Evolutionary conservation across 805 yeast species (phyloP), one percentile per base, ranked within the genome.

Genomic region (Candida adriatica): DNA sequence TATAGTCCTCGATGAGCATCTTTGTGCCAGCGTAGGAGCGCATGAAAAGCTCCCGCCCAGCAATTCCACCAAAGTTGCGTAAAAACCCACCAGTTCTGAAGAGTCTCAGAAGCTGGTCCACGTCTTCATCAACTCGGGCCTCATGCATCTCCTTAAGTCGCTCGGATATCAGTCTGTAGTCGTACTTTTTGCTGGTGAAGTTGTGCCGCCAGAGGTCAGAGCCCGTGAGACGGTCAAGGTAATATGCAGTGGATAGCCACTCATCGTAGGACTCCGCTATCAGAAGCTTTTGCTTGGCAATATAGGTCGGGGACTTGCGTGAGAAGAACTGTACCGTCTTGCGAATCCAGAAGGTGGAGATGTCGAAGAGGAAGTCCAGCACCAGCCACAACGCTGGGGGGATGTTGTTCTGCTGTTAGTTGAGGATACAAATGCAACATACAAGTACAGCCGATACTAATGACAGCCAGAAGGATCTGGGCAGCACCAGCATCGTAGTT

Each of bases 21-120:
- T 92, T 92, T 2, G 97, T 92, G 2, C 98, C 98, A 38, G 82
- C 65, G 45, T 84, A 81, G 0, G 95, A 73, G 35, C 86, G 76
- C 33, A 80, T 80, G 62, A 83, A 90, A 27, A 92, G 61, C 33
- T 78, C 70, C 41, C 79, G 76, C 43, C 80, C 83, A 1, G 94
- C 72, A 5, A 92, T 85, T 1, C 95, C 94, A 6, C 95, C 97
- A 61, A 90, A 83, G 51, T 92, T 92, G 24, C 98, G 61, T 21
- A 92, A 61, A 48, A 87, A 69, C 0, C 96, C 95, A 0, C 94
- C 64, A 0, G 66, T 80, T 24, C 95, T 61, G 27, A 90, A 67
- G 23, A 80, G 60, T 14, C 81, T 75, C 59, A 81, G 68, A 13
- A 87, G 61, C 20, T 64, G 58, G 14, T 64, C 66, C 2, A 75